Conservation (phyloP, 768 basidiomycete genomes). For the Trametes coccinea region DNA sequence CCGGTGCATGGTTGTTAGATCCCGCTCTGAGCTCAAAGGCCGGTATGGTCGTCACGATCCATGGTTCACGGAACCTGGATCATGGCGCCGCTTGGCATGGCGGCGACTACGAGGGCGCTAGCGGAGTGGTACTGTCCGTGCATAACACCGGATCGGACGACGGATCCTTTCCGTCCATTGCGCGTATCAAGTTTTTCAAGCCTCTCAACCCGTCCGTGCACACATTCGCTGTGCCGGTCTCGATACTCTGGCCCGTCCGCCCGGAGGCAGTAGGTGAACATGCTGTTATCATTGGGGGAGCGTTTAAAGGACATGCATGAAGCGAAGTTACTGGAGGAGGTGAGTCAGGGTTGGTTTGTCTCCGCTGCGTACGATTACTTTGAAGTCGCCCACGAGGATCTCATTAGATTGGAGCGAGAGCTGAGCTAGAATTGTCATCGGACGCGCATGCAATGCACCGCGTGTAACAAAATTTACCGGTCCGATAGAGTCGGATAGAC, state of each 20-base stretch:
- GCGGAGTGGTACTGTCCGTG: constrained; percentile 18
- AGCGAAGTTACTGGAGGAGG: constrained; percentile 19
- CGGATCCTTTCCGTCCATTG: constrained; percentile 14
- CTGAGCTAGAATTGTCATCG: neutral
- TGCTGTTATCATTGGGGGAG: constrained; percentile 17
- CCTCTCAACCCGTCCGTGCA: constrained; percentile 3
- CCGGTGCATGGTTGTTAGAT: constrained; percentile 10
- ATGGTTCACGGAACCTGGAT: neutral
- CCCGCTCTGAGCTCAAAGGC: neutral
- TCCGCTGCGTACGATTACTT: constrained; percentile 20
- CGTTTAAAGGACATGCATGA: constrained; percentile 7
- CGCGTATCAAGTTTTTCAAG: constrained; percentile 10
- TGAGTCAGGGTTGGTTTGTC: constrained; percentile 21
- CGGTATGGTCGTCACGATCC: constrained; percentile 12
- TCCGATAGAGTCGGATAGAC: neutral
- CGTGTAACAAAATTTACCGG: neutral
- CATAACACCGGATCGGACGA: constrained; percentile 17
- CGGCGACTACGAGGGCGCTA: constrained; percentile 19
- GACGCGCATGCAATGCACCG: neutral
- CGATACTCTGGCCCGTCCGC: constrained; percentile 9
- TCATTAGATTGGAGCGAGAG: neutral
- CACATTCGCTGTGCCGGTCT: constrained; percentile 15
- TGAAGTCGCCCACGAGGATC: constrained; percentile 1
- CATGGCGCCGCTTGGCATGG: constrained; percentile 13
- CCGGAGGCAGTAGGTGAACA: constrained; percentile 10